Conservation (phyloP, 176 grass and related monocot genomes). For the Oryza rufipogon region DNA sequence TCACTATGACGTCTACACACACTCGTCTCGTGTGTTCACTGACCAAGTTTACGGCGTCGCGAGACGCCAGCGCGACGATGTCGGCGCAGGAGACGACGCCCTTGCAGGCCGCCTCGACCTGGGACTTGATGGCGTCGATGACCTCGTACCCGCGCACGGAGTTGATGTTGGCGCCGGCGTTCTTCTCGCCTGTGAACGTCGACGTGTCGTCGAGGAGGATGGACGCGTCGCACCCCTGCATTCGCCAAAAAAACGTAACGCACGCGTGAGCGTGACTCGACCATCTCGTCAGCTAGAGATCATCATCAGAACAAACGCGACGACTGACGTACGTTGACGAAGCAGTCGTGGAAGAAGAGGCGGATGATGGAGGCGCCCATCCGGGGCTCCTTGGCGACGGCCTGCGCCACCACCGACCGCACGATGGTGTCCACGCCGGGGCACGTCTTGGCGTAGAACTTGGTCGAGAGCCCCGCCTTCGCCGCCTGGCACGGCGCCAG, state of each 20-base stretch:
- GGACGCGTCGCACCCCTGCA: conserved; percentile 69
- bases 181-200: conserved; percentile 67
- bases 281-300: background rate
- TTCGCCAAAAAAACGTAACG: no score
- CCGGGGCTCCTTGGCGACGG: conserved; percentile 52
- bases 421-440: conserved; percentile 50
- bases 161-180: conserved; percentile 57
- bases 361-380: conserved; percentile 79
- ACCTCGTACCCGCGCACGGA: conserved; percentile 79
- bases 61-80: conserved; percentile 58
- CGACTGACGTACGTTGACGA: conserved; percentile 74
- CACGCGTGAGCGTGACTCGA: background rate
- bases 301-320: background rate
- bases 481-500: conserved; percentile 41
- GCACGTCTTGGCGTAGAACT: conserved; percentile 64
- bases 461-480: conserved; percentile 45
- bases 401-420: conserved; percentile 46
- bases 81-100: conserved; percentile 64
- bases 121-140: conserved; percentile 64
- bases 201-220: conserved; percentile 72
- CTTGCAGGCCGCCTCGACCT: conserved; percentile 51
- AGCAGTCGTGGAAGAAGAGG: conserved; percentile 88
- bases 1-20: no score
- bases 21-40: background rate
- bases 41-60: conserved; percentile 71